Evolutionary conservation across 345 rosid species (phyloP).

Genomic region (Linum tenue): DNA sequence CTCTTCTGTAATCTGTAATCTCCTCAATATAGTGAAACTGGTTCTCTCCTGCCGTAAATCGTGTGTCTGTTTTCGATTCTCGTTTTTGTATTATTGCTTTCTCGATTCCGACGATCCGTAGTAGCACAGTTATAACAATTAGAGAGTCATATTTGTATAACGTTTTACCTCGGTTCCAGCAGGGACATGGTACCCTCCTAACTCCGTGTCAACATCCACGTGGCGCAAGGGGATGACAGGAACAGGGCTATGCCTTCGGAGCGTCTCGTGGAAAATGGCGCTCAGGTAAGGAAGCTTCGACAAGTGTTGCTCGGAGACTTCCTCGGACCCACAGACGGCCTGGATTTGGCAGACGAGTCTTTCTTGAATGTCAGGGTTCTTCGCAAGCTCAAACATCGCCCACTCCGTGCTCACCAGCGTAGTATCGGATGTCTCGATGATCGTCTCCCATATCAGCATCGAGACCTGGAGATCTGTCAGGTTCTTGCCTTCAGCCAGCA

Average conservation of each 20-base stretch:
- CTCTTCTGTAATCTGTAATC: too few relatives aligned
- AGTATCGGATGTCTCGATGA: slow-evolving; percentile 69
- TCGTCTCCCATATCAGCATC: slow-evolving; percentile 65
- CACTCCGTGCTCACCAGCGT: slow-evolving; percentile 80
- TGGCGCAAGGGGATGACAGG: slow-evolving; percentile 62
- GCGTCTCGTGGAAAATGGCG: slow-evolving; percentile 75
- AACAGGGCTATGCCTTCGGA: slow-evolving; percentile 68
- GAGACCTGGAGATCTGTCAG: slow-evolving; percentile 53
- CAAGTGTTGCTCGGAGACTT: slow-evolving; percentile 52
- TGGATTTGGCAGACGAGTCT: slow-evolving; percentile 36
- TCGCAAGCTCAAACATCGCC: slow-evolving; percentile 84
- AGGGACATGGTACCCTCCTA: slow-evolving; percentile 65
- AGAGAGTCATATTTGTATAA: not conserved
- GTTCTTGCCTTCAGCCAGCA: slow-evolving; percentile 49
- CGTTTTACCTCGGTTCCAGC: slow-evolving; percentile 57
- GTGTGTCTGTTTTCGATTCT: too few relatives aligned
- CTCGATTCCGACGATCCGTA: too few relatives aligned
- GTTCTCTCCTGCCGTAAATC: too few relatives aligned
- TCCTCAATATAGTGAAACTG: too few relatives aligned
- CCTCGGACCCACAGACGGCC: slow-evolving; percentile 45
- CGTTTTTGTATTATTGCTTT: too few relatives aligned
- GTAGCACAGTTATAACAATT: too few relatives aligned
- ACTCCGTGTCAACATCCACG: slow-evolving; percentile 66
- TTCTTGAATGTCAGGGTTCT: slow-evolving; percentile 49
- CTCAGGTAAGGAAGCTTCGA: slow-evolving; percentile 46